Base-by-base conservation (phyloP, 1,139 yeast species). In the Lodderomyces metapsilosis region DNA sequence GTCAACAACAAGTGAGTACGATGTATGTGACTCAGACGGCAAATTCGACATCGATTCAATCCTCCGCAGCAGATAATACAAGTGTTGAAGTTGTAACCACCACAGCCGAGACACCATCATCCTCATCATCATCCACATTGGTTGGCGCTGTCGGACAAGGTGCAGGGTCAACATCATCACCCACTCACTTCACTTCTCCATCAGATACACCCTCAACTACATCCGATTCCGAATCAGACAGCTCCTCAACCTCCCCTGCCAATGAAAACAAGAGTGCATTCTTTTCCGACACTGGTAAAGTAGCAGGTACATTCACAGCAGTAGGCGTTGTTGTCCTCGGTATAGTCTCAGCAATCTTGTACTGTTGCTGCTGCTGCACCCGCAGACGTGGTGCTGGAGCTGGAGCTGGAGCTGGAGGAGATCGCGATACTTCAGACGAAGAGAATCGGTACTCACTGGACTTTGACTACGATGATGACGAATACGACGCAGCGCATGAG, bases 281-380 rank as follows among this genome's bases (percentile, higher is more conserved):
- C 53, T 82, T 80, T 57, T 74, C 74, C 48, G 62, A 75, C 39
- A 74, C 69, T 43, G 88, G 86, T 1, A 81, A 80, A 50, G 88
- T 84, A 1, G 89, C 88, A 0, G 89, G 89, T 10, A 81, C 83
- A 0, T 84, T 84, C 59, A 75, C 84, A 0, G 88, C 76, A 0
- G 88, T 84, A 5, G 88, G 84, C 2, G 56, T 82, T 3, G 78
- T 77, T 2, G 76, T 62, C 0, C 53, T 72, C 1, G 78, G 71
- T 0, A 37, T 79, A 1, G 47, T 78, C 1, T 33, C 52, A 0
- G 67, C 61, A 2, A 43, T 66, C 1, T 44, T 68, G 6, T 69
- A 66, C 51, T 69, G 68, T 51, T 71, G 74, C 48, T 70, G 71
- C 44, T 66, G 66, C 33, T 43, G 36, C 39, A 49, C 43, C 21